Evolutionary conservation across 1,284 basidiomycete species (phyloP), one percentile per base, ranked within the genome.

Genomic region (Cutaneotrichosporon cavernicola): DNA sequence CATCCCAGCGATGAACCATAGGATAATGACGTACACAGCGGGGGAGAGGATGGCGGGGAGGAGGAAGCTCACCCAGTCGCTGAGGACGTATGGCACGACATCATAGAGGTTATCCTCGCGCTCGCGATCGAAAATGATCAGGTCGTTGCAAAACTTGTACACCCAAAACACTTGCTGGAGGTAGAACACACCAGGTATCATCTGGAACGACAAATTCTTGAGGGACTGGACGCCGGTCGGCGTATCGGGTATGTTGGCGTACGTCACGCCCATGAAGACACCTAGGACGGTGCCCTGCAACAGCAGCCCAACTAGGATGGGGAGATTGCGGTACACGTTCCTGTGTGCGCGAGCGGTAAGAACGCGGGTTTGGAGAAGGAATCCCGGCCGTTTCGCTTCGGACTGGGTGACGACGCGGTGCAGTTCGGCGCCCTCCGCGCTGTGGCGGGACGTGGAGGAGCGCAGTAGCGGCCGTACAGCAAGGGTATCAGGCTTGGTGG

Each of bases 111-210:
- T 63, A 50, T 65, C 73, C 65, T 83, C 82, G 30, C 79, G 75
- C 65, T 85, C 83, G 8, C 83, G 80, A 66, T 85, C 83, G 60
- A 85, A 85, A 53, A 84, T 78, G 62, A 82, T 71, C 18, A 85
- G 75, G 46, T 81, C 79, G 11, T 73, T 75, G 67, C 77, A 81
- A 66, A 73, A 80, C 60, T 80, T 77, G 65, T 72, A 81, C 58
- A 79, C 74, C 73, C 76, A 80, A 52, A 80, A 76, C 7, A 80
- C 73, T 59, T 77, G 73, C 58, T 75, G 73, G 14, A 79, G 70
- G 58, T 79, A 80, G 63, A 79, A 78, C 21, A 76, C 79, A 21
- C 71, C 71, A 0, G 81, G 80, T 16, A 78, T 70, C 31, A 80
- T 66, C 66, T 77, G 77, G 68, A 77, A 80, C 4, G 65, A 71